phyloP scores from a whole-genome alignment of 805 yeast species.

The Wickerhamiella sergipiensis region DNA sequence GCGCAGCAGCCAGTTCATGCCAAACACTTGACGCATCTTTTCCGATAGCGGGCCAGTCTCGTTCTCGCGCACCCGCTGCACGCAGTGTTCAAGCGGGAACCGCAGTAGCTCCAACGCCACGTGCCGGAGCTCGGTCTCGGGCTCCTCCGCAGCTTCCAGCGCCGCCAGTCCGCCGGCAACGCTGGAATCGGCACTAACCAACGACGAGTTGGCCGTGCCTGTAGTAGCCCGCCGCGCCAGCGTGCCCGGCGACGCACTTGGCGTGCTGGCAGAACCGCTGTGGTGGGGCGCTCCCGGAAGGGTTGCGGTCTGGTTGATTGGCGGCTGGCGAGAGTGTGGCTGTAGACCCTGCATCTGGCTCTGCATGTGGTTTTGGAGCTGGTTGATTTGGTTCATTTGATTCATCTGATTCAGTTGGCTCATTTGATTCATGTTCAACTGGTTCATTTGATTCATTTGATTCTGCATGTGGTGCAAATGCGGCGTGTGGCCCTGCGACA shows the following conservation, averaged over 20 bases:
- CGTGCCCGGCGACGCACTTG: neutral
- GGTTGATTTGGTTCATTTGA: neutral
- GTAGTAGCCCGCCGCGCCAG: neutral
- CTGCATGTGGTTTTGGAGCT: too few species aligned
- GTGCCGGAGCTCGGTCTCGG: slow-evolving; percentile 7
- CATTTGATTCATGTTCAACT: neutral
- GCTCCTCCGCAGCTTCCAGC: neutral
- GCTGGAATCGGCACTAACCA: neutral
- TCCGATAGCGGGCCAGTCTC: slow-evolving; percentile 18
- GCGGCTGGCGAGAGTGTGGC: too few species aligned
- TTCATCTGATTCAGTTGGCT: neutral
- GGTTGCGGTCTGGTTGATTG: too few species aligned
- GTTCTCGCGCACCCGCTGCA: slow-evolving; percentile 8
- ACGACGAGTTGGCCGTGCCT: neutral
- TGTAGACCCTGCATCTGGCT: too few species aligned
- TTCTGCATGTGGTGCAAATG: neutral
- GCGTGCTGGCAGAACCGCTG: neutral
- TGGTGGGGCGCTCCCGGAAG: too few species aligned
- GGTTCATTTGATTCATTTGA: neutral
- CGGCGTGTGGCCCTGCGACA: neutral
- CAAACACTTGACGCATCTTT: slow-evolving; percentile 48
- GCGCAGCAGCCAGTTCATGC: slow-evolving; percentile 65
- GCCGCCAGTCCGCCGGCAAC: neutral
- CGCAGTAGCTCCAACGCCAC: slow-evolving; percentile 9
- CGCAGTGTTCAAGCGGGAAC: slow-evolving; percentile 10